These are phyloP conservation scores for Argentina anserina DNA, from an alignment of 306 rosid genomes.

Conservation along the genomic window DNA sequence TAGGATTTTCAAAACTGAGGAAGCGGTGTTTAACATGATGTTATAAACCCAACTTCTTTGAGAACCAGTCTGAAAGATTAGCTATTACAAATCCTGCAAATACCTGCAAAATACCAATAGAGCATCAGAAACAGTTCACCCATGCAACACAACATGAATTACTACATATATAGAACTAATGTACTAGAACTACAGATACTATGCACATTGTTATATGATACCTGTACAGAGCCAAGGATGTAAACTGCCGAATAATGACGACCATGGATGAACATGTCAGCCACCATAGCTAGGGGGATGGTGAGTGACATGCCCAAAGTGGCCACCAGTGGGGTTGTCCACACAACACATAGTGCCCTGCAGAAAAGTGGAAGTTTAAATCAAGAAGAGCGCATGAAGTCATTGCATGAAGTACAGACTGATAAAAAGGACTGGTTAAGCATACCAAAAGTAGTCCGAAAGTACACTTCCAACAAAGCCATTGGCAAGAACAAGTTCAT, in stretches of 20 bases:
- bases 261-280: conserved; percentile 94
- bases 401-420: conserved; percentile 9
- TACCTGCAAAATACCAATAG: conserved; percentile 57
- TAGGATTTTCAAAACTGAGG: conserved; percentile 19
- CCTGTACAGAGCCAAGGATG: conserved; percentile 93
- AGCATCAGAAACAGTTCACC: conserved; percentile 11
- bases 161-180: neutral
- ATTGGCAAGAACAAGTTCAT: conserved; percentile 90
- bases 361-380: conserved; percentile 22
- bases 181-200: neutral
- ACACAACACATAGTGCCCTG: conserved; percentile 95
- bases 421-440: conserved; percentile 14
- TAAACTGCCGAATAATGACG: conserved; percentile 88
- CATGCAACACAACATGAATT: neutral
- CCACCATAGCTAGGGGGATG: conserved; percentile 97
- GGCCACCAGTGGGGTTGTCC: conserved; percentile 99
- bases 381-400: conserved; percentile 14
- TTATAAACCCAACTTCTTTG: conserved; percentile 67
- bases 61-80: conserved; percentile 65
- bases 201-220: conserved; percentile 17
- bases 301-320: conserved; percentile 99
- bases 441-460: conserved; percentile 91
- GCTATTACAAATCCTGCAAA: conserved; percentile 94
- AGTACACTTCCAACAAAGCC: conserved; percentile 95
- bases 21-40: conserved; percentile 17